Conservation (phyloP, 202 grass and related monocot species). For the Bolboschoenoplectus hybrid region DNA sequence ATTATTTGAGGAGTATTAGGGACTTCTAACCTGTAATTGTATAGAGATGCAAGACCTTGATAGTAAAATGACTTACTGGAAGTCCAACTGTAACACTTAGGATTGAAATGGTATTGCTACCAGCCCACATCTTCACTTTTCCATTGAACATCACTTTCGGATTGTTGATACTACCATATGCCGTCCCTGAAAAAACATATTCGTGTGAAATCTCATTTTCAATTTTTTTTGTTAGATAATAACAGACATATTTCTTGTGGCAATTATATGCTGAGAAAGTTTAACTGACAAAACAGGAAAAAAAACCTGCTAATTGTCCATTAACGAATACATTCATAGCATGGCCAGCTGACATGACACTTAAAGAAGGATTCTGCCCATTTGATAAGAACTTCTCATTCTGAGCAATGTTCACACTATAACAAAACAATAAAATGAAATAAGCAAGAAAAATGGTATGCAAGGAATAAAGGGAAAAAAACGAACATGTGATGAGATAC, state of each 20-base stretch:
- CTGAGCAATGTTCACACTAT: conserved; percentile 64
- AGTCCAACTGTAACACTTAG: conserved; percentile 91
- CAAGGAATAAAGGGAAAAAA: conserved; percentile 21
- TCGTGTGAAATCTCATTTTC: conserved; percentile 9
- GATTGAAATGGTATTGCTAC: conserved; percentile 93
- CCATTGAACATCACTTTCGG: conserved; percentile 71
- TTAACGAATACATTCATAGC: conserved; percentile 83
- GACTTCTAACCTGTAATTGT: not conserved
- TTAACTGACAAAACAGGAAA: not conserved
- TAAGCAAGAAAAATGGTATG: not conserved
- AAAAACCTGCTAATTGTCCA: conserved; percentile 70
- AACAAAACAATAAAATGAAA: conserved; percentile 40
- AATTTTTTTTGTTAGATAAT: conserved; percentile 35
- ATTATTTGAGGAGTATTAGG: not conserved
- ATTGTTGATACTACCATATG: conserved; percentile 79
- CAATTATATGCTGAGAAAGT: not conserved
- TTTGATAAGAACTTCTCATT: conserved; percentile 73
- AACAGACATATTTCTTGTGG: conserved; percentile 29
- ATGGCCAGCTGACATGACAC: conserved; percentile 96
- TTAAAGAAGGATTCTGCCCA: conserved; percentile 59
- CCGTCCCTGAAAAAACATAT: conserved; percentile 54
- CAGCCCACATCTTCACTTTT: conserved; percentile 73
- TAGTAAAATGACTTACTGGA: conserved; percentile 64
- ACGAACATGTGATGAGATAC: conserved; percentile 15
- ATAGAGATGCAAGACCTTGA: conserved; percentile 16